Evolutionary conservation across 2,329 filamentous ascomycete genomes (phyloP), one percentile per base, ranked within the genome.

Genomic region (Hypoxylon rubiginosum): DNA sequence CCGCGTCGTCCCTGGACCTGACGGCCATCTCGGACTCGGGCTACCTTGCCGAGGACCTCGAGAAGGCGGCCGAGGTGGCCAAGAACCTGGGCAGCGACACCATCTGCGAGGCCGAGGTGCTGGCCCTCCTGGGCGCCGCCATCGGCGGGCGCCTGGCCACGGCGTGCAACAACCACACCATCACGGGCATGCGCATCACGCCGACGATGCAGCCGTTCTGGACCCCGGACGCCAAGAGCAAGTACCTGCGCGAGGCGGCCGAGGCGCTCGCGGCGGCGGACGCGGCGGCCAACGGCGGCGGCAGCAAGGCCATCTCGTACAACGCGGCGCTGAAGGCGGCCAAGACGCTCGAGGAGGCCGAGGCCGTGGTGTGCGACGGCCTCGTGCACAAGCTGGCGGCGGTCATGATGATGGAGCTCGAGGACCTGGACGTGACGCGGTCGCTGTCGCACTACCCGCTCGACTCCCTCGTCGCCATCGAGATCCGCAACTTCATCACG

Each of bases 161-260:
- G 0, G 75, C 79, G 0, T 86, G 83, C 73, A 80, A 82, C 60
- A 80, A 77, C 45, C 85, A 88, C 71, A 82, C 81, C 39, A 85
- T 88, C 66, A 88, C 85, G 0, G 86, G 86, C 1, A 81, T 88
- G 73, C 80, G 82, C 58, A 82, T 87, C 65, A 83, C 80, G 21
- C 79, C 80, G 5, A 76, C 76, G 2, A 76, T 80, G 69, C 75
- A 82, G 53, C 85, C 84, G 0, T 88, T 86, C 77, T 88, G 85
- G 82, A 82, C 81, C 3, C 73, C 79, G 2, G 86, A 89, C 52
- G 83, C 82, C 57, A 87, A 86, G 72, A 88, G 88, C 76, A 82
- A 82, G 59, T 78, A 81, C 32, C 79, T 88, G 26, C 81, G 81
- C 11, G 75, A 81, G 63, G 76, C 78, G 0, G 77, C 80, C 2